phyloP scores from a whole-genome alignment of 192 early-diverging fungal species.

The Coemansia sp. region DNA sequence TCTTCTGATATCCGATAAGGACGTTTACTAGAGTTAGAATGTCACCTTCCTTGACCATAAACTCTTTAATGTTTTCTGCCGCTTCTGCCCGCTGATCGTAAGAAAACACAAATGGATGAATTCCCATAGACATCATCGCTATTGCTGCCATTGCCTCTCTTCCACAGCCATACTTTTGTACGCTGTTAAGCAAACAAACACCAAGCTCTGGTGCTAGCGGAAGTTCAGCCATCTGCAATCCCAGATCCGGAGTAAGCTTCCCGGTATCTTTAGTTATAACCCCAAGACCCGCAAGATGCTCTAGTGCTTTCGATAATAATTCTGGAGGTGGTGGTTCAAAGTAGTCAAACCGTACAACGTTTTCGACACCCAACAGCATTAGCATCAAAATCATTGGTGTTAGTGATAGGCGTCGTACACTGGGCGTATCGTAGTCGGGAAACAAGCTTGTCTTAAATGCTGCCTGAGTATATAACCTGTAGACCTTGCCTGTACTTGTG shows the following conservation, averaged over 20 bases:
- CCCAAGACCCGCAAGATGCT: slow-evolving; percentile 80
- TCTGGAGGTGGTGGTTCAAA: slow-evolving; percentile 92
- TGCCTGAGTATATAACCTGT: slow-evolving; percentile 85
- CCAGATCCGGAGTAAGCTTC: slow-evolving; percentile 79
- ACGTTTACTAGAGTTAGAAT: slow-evolving; percentile 91
- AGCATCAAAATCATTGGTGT: slow-evolving; percentile 80
- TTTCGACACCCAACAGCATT: slow-evolving; percentile 89
- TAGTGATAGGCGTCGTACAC: slow-evolving; percentile 87
- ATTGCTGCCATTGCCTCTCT: slow-evolving; percentile 90
- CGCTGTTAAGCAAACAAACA: slow-evolving; percentile 76
- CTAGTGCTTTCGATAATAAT: slow-evolving; percentile 82
- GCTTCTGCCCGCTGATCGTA: slow-evolving; percentile 76
- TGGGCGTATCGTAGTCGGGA: slow-evolving; percentile 88
- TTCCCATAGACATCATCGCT: slow-evolving; percentile 81
- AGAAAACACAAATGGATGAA: slow-evolving; percentile 76
- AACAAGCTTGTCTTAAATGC: slow-evolving; percentile 88
- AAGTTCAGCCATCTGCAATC: slow-evolving; percentile 91
- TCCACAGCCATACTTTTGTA: slow-evolving; percentile 70
- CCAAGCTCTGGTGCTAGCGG: slow-evolving; percentile 88
- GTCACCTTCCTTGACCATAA: slow-evolving; percentile 90
- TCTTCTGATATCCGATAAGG: slow-evolving; percentile 80
- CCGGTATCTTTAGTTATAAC: slow-evolving; percentile 80
- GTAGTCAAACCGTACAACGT: slow-evolving; percentile 95
- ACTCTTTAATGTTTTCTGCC: slow-evolving; percentile 83
- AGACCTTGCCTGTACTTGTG: slow-evolving; percentile 90